Percentiles rank a stretch among this genome's conserved stretches.
These are phyloP conservation scores for Anthostomella pinea DNA, from an alignment of 2,329 filamentous ascomycete species.

Conservation along the genomic window DNA sequence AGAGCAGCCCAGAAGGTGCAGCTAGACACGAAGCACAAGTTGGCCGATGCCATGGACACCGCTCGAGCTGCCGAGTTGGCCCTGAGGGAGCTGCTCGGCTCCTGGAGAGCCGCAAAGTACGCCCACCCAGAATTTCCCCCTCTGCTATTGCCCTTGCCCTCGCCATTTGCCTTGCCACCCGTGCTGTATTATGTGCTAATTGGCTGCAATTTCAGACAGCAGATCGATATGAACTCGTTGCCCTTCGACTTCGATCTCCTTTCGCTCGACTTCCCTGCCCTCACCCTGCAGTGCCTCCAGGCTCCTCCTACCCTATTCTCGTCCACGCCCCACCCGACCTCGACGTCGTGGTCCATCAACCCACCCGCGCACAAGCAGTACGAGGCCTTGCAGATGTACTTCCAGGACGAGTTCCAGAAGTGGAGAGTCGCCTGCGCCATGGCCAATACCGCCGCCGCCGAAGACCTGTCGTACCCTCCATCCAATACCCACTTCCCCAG, in stretches of 20 bases:
- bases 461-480: constrained; percentile 52
- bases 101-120: constrained; percentile 74
- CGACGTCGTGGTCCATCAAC: constrained; percentile 76
- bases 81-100: constrained; percentile 76
- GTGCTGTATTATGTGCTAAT: constrained; percentile 14
- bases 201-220: constrained; percentile 40
- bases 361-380: constrained; percentile 73
- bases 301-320: constrained; percentile 77
- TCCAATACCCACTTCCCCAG: constrained; percentile 38
- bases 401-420: constrained; percentile 63
- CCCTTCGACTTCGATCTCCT: constrained; percentile 82
- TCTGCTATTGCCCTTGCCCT: constrained; percentile 5
- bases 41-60: constrained; percentile 72
- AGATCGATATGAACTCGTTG: constrained; percentile 52
- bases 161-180: too few species aligned
- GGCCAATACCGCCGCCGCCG: constrained; percentile 46
- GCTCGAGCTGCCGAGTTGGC: constrained; percentile 81
- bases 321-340: constrained; percentile 72
- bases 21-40: constrained; percentile 60
- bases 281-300: constrained; percentile 78
- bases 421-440: constrained; percentile 57
- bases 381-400: constrained; percentile 65
- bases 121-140: constrained; percentile 31
- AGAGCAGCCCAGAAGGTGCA: constrained; percentile 56
- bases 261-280: constrained; percentile 78